Base-by-base conservation (phyloP, 2,329 filamentous ascomycete species). In the Dryadomyces quercivorus region DNA sequence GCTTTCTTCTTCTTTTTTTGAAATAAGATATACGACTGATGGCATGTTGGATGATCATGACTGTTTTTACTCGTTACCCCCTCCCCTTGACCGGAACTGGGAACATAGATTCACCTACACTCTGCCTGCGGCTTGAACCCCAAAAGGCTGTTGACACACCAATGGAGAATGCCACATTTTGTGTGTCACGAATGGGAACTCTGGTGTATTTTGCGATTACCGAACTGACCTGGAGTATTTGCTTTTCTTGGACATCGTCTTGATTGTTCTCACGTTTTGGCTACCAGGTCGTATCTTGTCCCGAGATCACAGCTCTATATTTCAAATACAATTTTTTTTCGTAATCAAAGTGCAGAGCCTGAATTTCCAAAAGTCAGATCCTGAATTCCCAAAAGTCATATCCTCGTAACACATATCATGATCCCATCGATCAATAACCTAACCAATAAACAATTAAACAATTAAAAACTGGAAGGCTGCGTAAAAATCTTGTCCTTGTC, bases 401-500 rank as follows among this genome's bases (percentile, higher is more conserved):
- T 31, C 26, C 26, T 31, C 26, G 26, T 31, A 31, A 31, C 8
- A 31, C 26, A 31, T 8, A 8, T 31, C 36, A 40, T 40, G 36
- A 40, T 12, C 10, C 10, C 4, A 8, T 40, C 10, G 10, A 3
- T 13, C 2, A 15, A 40, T 12, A 40, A 40, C 4, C 4, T 40
- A 16, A 16, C 10, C 10, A 40, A 16, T 13, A 40, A 16, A 7
- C 10, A 16, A 40, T 40, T 12, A 7, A 44, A 44, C 13, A 40
- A 40, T 3, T 13, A 40, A 40, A 40, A 40, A 15, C 10, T 40
- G 10, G 36, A 13, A 40, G 10, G 10, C 15, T 40, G 51, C 10
- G 55, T 56, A 18, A 55, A 55, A 6, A 61, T 59, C 40, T 55
- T 57, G 12, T 18, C 15, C 20, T 54, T 51, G n/a, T 50, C 43